Conservation (phyloP, 768 basidiomycete species). For the Kwoniella bestiolae region DNA sequence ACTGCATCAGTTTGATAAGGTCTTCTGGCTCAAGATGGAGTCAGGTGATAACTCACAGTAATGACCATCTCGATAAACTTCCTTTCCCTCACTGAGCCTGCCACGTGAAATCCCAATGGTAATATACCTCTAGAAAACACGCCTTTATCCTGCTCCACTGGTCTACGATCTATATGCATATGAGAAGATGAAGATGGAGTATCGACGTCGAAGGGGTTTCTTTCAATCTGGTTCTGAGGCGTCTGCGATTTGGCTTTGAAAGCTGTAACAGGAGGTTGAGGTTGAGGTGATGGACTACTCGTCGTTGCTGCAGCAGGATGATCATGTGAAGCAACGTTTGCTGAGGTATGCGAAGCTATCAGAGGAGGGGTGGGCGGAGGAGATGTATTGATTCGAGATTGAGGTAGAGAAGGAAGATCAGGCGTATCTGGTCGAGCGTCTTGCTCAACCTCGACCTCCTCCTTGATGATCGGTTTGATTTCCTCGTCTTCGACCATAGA, state of each 20-base stretch:
- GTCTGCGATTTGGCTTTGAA: neutral
- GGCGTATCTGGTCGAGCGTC: neutral
- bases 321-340: neutral
- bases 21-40: no score
- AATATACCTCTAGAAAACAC: neutral
- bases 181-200: neutral
- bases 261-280: neutral
- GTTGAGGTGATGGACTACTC: neutral
- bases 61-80: slow-evolving; percentile 1
- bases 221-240: neutral
- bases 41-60: neutral
- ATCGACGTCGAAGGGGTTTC: neutral
- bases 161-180: neutral
- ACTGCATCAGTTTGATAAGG: no score
- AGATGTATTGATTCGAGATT: neutral
- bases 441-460: neutral
- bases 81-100: neutral
- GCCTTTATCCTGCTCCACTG: neutral
- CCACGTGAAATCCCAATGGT: slow-evolving; percentile 5
- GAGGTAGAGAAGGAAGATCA: neutral
- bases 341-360: neutral
- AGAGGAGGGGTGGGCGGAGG: neutral
- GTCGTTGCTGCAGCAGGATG: neutral
- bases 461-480: neutral
- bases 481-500: neutral